phyloP scores from a whole-genome alignment of 2,329 filamentous ascomycete species.

The Fusarium marasasianum region DNA sequence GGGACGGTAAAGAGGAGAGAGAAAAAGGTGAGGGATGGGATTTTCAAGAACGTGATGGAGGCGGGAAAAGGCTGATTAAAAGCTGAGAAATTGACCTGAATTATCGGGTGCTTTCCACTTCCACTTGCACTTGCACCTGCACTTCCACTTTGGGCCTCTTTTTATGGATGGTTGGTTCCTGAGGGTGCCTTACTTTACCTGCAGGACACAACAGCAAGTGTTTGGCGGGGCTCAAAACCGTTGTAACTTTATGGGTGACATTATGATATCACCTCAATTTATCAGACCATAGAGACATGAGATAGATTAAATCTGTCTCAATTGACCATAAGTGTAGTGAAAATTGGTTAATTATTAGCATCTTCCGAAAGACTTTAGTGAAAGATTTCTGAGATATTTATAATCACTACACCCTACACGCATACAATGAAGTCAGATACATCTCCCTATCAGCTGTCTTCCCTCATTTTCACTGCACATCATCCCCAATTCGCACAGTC shows the following conservation, averaged over 20 bases:
- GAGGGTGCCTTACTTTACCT: constrained; percentile 11
- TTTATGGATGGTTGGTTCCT: constrained; percentile 18
- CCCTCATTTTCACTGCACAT: constrained; percentile 17
- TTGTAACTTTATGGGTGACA: background rate
- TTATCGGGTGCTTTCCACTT: background rate
- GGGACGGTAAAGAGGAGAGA: background rate
- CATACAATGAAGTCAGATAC: background rate
- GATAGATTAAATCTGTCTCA: background rate
- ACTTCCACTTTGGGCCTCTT: background rate
- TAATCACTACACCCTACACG: background rate
- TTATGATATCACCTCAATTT: constrained; percentile 18
- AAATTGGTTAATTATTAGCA: background rate
- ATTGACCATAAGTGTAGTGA: background rate
- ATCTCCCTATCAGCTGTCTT: background rate
- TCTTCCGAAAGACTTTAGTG: rapidly evolving
- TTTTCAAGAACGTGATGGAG: background rate
- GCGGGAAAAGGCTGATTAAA: constrained; percentile 2
- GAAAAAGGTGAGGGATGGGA: background rate
- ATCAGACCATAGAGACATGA: constrained; percentile 19
- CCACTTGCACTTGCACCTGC: background rate
- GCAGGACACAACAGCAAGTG: background rate
- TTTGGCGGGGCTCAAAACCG: constrained; percentile 19
- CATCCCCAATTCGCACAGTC: constrained; percentile 26
- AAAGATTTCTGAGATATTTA: background rate
- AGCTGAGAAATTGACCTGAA: constrained; percentile 11